Evolutionary conservation across 805 yeast genomes (phyloP), one percentile per base, ranked within the genome.

Genomic region (Starmerella gropengiesseri): DNA sequence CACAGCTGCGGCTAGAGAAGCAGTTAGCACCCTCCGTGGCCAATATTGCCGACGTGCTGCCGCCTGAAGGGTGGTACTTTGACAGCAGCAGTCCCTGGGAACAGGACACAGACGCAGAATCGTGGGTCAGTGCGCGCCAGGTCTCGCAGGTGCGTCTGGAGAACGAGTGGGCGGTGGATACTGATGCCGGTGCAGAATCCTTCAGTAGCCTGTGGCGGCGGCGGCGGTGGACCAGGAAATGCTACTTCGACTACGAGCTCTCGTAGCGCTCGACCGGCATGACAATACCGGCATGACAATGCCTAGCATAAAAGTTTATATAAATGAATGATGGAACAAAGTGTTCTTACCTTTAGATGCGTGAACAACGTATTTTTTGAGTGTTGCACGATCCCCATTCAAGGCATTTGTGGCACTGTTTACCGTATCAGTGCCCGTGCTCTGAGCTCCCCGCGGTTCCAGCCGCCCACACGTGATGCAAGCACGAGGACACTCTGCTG

Each of bases 1-100:
- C 77, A 48, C 56, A 63, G 4, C 60, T 50, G 17, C 61, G 81
- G 30, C 55, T 61, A 29, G 63, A 71, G 14, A 69, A 68, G 39
- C 72, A 69, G 44, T 67, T 73, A 9, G 95, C 95, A 1, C 69
- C 70, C 2, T 94, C 94, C 0, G 75, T 75, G 0, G 58, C 64
- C 16, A 61, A 62, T 26, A 55, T 86, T 17, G 62, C 66, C 2
- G 74, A 75, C 18, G 73, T 86, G 1, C 51, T 56, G 21, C 78
- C 93, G 1, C 95, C 95, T 1, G 54, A 54, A 9, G 77, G 76
- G 12, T 86, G 95, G 95, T 66, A 68, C 45, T 86, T 76, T 57
- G 78, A 74, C 45, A 61, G 62, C 21, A 72, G 70, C 21, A 69
- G 71, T 33, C 64, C 65, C 9, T 86, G 95, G 95, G 61, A 60